Evolutionary conservation across 345 rosid species (phyloP).

Genomic region (Populus pruinosa): DNA sequence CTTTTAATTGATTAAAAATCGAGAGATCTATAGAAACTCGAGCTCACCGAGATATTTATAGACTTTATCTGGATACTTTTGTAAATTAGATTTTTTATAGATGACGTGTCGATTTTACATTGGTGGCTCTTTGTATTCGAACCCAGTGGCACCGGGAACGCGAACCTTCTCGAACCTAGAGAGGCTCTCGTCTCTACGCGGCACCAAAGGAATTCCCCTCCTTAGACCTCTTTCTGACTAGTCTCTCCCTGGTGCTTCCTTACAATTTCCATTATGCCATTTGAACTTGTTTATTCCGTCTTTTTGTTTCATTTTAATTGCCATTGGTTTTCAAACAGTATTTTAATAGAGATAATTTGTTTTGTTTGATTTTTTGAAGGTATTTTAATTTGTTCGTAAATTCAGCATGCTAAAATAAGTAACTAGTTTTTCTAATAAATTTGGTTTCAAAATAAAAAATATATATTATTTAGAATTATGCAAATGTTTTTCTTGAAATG

Average conservation of each 20-base stretch:
- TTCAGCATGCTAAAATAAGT: background rate
- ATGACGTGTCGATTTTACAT: conserved; percentile 19
- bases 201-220: background rate
- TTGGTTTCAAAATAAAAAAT: background rate
- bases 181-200: background rate
- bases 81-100: background rate
- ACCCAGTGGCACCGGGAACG: background rate
- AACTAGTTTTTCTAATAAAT: background rate
- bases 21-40: rapidly evolving
- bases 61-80: conserved; percentile 49
- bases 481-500: background rate
- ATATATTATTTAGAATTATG: background rate
- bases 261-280: conserved; percentile 12
- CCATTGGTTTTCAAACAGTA: no score
- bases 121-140: background rate
- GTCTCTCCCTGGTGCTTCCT: rapidly evolving
- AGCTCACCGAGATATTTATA: conserved; percentile 28
- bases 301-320: no score
- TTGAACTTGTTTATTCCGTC: background rate
- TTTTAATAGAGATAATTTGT: no score
- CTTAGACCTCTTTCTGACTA: background rate
- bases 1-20: background rate
- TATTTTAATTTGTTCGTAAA: no score
- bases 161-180: conserved; percentile 28
- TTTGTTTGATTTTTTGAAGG: background rate